These are phyloP conservation scores for Silene conica DNA, from an alignment of 148 eudicot species.

Conservation along the genomic window DNA sequence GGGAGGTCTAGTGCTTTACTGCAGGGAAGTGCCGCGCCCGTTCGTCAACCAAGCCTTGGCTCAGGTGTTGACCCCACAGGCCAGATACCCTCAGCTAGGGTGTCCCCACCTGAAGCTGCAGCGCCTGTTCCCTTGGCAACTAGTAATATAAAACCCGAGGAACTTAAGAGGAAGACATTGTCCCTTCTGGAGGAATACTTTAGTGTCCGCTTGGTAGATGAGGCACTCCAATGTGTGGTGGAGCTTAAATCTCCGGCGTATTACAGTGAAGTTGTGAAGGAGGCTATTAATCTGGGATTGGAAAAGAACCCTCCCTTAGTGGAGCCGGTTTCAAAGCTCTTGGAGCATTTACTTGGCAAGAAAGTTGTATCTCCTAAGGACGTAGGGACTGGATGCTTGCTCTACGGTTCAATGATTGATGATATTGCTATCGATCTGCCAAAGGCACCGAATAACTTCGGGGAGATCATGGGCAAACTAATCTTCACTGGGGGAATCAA, in stretches of 20 bases:
- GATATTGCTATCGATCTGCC: conserved; percentile 87
- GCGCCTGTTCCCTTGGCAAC: conserved; percentile 26
- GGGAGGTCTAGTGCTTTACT: conserved; percentile 68
- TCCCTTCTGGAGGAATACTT: conserved; percentile 84
- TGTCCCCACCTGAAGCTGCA: conserved; percentile 28
- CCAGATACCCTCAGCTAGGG: conserved; percentile 16
- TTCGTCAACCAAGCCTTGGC: conserved; percentile 39
- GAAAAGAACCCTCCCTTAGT: conserved; percentile 77
- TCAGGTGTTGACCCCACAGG: conserved; percentile 27
- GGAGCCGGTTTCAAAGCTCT: conserved; percentile 56
- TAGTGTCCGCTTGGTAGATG: conserved; percentile 57
- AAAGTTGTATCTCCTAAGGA: conserved; percentile 50
- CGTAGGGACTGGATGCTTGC: conserved; percentile 57
- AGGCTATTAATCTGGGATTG: conserved; percentile 62
- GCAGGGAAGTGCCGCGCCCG: conserved; percentile 62
- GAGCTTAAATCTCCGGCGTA: conserved; percentile 75
- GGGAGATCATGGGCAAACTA: conserved; percentile 65
- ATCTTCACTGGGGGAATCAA: conserved; percentile 51
- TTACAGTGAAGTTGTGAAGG: conserved; percentile 67
- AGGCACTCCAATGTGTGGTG: conserved; percentile 67
- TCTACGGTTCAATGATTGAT: conserved; percentile 56
- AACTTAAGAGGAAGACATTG: conserved; percentile 46
- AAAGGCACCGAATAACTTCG: conserved; percentile 78
- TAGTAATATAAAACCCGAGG: conserved; percentile 31
- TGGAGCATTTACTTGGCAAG: conserved; percentile 56